These are phyloP conservation scores for Lophiostoma macrostomum DNA, from an alignment of 495 filamentous ascomycete species.

Conservation along the genomic window DNA sequence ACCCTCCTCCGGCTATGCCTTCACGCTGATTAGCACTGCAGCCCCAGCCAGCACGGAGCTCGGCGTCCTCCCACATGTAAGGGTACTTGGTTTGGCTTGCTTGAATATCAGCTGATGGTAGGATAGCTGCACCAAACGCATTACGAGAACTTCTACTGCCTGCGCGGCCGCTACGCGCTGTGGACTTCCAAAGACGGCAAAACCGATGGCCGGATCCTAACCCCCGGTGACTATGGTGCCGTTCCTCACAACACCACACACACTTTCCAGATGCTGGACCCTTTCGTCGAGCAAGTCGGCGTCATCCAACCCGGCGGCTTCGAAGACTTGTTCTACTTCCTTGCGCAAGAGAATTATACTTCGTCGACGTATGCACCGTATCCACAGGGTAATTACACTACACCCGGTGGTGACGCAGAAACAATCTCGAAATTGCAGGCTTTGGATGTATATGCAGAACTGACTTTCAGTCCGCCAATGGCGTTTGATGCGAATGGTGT, in stretches of 20 bases:
- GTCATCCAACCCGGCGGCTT: not conserved
- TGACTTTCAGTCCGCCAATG: not conserved
- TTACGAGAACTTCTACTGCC: conserved; percentile 7
- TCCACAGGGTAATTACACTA: not conserved
- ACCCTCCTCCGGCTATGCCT: not conserved
- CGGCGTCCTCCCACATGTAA: conserved; percentile 8
- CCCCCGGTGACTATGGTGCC: conserved; percentile 2
- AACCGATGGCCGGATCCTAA: not conserved
- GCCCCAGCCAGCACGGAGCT: not conserved
- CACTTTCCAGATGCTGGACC: conserved; percentile 5
- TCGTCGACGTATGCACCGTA: not conserved
- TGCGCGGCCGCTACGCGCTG: conserved; percentile 1
- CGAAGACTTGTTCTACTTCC: conserved; percentile 5
- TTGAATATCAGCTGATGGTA: no score
- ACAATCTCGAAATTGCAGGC: not conserved
- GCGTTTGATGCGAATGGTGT: not conserved
- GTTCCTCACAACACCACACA: conserved; percentile 1
- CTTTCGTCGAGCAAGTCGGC: not conserved
- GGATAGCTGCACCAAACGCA: not conserved
- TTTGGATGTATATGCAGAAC: conserved; percentile 4
- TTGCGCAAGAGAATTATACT: conserved; percentile 1
- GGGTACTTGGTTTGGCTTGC: no score
- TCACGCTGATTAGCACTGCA: not conserved
- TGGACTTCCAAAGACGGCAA: not conserved
- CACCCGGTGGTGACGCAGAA: not conserved